phyloP scores from a whole-genome alignment of 805 yeast species.

The Pichia nanzhaoensis region DNA sequence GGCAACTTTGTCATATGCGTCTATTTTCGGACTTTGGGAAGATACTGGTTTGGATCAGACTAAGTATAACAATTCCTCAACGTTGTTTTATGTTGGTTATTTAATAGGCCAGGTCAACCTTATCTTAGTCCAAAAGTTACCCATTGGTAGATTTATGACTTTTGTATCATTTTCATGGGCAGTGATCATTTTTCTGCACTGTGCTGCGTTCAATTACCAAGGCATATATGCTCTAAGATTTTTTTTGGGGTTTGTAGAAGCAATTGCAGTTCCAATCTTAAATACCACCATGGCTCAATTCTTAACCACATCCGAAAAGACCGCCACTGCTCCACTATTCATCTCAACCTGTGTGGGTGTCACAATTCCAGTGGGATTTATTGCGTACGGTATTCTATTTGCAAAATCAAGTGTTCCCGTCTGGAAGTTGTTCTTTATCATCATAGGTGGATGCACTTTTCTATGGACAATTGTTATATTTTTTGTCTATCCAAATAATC shows the following conservation, averaged over 20 bases:
- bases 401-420: constrained; percentile 22
- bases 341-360: constrained; percentile 44
- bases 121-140: constrained; percentile 37
- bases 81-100: constrained; percentile 47
- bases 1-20: constrained; percentile 35
- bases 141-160: constrained; percentile 35
- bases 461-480: constrained; percentile 30
- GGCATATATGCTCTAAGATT: constrained; percentile 44
- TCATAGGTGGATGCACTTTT: constrained; percentile 50
- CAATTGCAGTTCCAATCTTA: constrained; percentile 38
- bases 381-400: constrained; percentile 34
- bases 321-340: constrained; percentile 47
- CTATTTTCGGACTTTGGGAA: constrained; percentile 38
- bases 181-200: constrained; percentile 38
- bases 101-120: constrained; percentile 40
- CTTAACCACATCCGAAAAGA: constrained; percentile 38
- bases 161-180: constrained; percentile 38
- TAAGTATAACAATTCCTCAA: constrained; percentile 42
- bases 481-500: constrained; percentile 46
- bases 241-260: constrained; percentile 45
- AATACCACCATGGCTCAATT: constrained; percentile 45
- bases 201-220: constrained; percentile 37
- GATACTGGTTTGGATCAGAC: constrained; percentile 39
- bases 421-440: constrained; percentile 54
- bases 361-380: constrained; percentile 37